phyloP scores from a whole-genome alignment of 1,139 yeast genomes.

The Nakaseomyces bracarensis region DNA sequence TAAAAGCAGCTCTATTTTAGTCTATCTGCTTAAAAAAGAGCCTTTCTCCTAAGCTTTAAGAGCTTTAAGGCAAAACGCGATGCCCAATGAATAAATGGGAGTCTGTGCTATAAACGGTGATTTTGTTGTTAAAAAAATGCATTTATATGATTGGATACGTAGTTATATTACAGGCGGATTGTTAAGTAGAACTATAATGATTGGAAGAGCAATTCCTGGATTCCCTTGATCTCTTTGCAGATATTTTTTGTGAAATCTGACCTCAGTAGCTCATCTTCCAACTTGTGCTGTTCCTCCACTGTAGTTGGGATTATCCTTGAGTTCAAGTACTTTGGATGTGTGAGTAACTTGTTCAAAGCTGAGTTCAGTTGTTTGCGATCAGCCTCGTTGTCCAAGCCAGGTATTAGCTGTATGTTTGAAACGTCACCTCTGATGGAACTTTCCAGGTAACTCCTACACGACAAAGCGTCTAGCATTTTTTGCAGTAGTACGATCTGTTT shows the following conservation, averaged over 20 bases:
- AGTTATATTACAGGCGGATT: too few relatives aligned
- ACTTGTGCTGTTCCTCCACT: slow-evolving; percentile 51
- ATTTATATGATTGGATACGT: neutral
- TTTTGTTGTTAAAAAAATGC: neutral
- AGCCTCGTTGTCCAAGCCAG: slow-evolving; percentile 52
- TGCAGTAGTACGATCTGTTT: slow-evolving; percentile 64
- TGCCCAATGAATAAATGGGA: too few relatives aligned
- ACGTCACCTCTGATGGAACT: slow-evolving; percentile 28
- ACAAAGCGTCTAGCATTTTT: slow-evolving; percentile 44
- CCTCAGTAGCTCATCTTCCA: slow-evolving; percentile 40
- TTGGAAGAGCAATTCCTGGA: slow-evolving; percentile 38
- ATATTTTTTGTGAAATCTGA: slow-evolving; percentile 41
- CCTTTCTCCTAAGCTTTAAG: too few relatives aligned
- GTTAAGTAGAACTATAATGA: neutral
- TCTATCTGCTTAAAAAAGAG: too few relatives aligned
- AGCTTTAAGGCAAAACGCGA: too few relatives aligned
- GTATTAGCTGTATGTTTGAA: slow-evolving; percentile 36
- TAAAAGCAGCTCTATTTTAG: too few relatives aligned
- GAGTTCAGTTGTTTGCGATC: slow-evolving; percentile 51
- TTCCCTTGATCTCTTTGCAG: slow-evolving; percentile 47
- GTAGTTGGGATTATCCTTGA: slow-evolving; percentile 60
- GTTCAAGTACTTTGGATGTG: slow-evolving; percentile 78
- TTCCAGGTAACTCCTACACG: slow-evolving; percentile 34
- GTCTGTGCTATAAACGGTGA: too few relatives aligned
- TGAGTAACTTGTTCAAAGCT: slow-evolving; percentile 58